Conservation (phyloP, 2,329 filamentous ascomycete species). For the Diaporthe amygdali region DNA sequence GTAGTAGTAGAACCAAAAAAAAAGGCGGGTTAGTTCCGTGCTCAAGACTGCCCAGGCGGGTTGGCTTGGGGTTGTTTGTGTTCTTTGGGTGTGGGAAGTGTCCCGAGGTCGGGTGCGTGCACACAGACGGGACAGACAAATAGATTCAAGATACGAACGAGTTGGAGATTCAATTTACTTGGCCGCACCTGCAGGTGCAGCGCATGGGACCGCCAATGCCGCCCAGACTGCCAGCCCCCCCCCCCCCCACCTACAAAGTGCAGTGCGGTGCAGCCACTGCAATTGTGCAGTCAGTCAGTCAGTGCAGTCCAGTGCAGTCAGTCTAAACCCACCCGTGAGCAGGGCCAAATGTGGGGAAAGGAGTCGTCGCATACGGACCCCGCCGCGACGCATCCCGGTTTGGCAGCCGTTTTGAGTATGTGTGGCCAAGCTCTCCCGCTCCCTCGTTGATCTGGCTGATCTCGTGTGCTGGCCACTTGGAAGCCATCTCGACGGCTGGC, state of each 20-base stretch:
- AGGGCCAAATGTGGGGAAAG: constrained; percentile 10
- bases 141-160: neutral
- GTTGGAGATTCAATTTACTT: constrained; percentile 9
- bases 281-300: no score
- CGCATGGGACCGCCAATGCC: neutral
- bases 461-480: constrained; percentile 7
- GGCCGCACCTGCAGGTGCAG: constrained; percentile 7
- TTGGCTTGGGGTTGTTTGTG: neutral
- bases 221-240: neutral
- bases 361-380: constrained; percentile 11
- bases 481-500: neutral
- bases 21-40: neutral
- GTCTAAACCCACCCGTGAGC: no score
- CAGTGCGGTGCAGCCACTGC: no score
- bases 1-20: neutral
- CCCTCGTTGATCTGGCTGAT: no score
- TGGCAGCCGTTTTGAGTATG: constrained; percentile 14
- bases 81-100: neutral
- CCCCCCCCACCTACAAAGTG: neutral
- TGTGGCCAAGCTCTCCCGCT: constrained; percentile 6
- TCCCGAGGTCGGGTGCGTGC: neutral
- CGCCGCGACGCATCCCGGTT: constrained; percentile 11
- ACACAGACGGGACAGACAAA: neutral
- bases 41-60: neutral
- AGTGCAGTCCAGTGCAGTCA: no score